Evolutionary conservation across 768 basidiomycete genomes (phyloP).

Genomic region (Hericium erinaceus): DNA sequence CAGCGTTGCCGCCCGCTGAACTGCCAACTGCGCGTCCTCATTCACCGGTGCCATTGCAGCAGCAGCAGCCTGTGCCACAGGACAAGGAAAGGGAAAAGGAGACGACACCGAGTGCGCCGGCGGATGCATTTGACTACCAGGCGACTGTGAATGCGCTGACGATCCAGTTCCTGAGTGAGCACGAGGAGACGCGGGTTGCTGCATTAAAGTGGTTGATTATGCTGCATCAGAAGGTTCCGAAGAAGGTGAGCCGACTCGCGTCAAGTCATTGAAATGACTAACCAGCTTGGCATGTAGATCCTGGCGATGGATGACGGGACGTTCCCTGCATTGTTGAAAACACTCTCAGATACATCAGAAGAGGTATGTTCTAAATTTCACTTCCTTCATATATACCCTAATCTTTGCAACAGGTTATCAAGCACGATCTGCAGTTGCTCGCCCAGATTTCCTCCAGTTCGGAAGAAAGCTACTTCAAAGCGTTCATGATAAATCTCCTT

Average conservation of each 20-base stretch:
- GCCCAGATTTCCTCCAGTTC: slow-evolving; percentile 96
- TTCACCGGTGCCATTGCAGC: background rate
- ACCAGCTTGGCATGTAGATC: slow-evolving; percentile 42
- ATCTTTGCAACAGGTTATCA: slow-evolving; percentile 60
- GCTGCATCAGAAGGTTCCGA: slow-evolving; percentile 96
- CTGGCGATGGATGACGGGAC: slow-evolving; percentile 95
- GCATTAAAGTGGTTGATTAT: slow-evolving; percentile 97
- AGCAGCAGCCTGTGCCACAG: background rate
- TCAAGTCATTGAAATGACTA: background rate
- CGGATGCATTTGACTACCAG: slow-evolving; percentile 84
- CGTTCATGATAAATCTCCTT: slow-evolving; percentile 91
- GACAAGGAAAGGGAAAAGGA: slow-evolving; percentile 1
- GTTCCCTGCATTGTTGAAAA: slow-evolving; percentile 92
- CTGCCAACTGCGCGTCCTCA: background rate
- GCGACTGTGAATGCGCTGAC: slow-evolving; percentile 89
- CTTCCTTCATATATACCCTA: too few species aligned
- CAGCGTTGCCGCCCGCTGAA: background rate
- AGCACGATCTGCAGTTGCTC: slow-evolving; percentile 88
- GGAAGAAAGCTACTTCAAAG: slow-evolving; percentile 91
- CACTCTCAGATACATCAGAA: slow-evolving; percentile 91
- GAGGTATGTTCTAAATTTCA: slow-evolving; percentile 41
- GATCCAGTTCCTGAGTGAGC: slow-evolving; percentile 90
- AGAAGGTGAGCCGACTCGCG: slow-evolving; percentile 51
- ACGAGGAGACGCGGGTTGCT: slow-evolving; percentile 91
- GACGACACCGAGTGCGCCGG: slow-evolving; percentile 21